Base-by-base conservation (phyloP, 2,329 filamentous ascomycete species). In the Chaetoscypha palmicola region DNA sequence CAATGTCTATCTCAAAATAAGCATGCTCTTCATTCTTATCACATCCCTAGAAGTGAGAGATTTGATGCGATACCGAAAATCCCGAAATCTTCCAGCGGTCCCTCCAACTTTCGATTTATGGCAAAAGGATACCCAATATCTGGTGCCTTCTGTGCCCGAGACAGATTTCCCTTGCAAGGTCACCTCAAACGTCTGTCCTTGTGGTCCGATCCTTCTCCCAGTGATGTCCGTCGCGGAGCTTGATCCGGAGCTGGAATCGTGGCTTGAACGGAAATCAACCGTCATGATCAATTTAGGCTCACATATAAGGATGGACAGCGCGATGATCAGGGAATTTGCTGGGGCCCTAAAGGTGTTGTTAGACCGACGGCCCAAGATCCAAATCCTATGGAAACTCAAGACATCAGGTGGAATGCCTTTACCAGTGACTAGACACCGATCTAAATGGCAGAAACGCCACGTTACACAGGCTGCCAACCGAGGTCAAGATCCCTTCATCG, bases 241-340 rank as follows among this genome's bases (percentile, higher is more conserved):
- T 2, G 68, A 73, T 23, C 59, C 66, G 0, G 62, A 66, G n/a
- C 56, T 76, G 7, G 54, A 57, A 1, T 33, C 34, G 1, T 76
- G 72, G 73, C 58, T 75, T 3, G 48, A 54, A 1, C 52, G 57
- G 2, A 59, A 59, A 0, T 67, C 68, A 2, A 74, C 70, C 0
- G 55, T 76, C 0, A 63, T 72, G n/a, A 62, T 76, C 24, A 73
- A 71, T 46, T 55, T 75, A 1, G 73, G 73, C 0, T 69, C 69
- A 0, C 50, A 53, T 17, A 38, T 54, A 9, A 21, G 39, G 12
- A 48, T 50, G 31, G 52, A 53, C 16, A 34, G 42, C 5, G 24
- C 42, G 0, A 61, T 67, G 36, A 67, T 66, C 0, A 37, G 58
- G 5, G 64, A 69, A 23, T 62, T 74, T 23, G 65, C 66, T 0